Percentiles rank a stretch among this genome's conserved stretches.
Conservation (phyloP, 208 protist genomes). For the Trypanosoma mega region DNA sequence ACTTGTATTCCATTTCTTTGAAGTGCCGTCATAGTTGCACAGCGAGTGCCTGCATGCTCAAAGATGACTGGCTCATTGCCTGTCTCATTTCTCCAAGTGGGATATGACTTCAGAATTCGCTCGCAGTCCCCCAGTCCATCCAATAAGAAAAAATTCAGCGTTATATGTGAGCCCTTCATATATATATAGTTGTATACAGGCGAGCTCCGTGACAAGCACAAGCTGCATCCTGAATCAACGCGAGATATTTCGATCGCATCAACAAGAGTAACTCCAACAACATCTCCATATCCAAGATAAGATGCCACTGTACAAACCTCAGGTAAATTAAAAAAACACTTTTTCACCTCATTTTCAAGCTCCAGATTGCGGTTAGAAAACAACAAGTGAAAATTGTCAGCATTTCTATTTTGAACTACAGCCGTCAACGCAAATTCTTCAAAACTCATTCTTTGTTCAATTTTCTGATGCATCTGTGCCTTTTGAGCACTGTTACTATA, state of each 20-base stretch:
- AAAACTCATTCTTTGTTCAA: slow-evolving; percentile 9
- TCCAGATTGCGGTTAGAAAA: slow-evolving; percentile 1
- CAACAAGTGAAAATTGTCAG: slow-evolving; percentile 33
- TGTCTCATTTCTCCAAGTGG: slow-evolving; percentile 18
- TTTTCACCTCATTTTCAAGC: slow-evolving; percentile 5
- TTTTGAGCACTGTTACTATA: slow-evolving; percentile 12
- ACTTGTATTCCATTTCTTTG: slow-evolving; percentile 4
- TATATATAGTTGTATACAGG: slow-evolving; percentile 38
- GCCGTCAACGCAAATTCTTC: slow-evolving; percentile 16
- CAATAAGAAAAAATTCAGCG: slow-evolving; percentile 22
- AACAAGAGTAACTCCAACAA: slow-evolving; percentile 19
- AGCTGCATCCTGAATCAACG: slow-evolving; percentile 3
- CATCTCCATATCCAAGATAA: slow-evolving; percentile 10
- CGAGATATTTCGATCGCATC: slow-evolving; percentile 26
- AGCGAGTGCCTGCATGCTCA: slow-evolving; percentile 13
- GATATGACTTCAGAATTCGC: slow-evolving; percentile 8
- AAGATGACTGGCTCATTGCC: slow-evolving; percentile 18
- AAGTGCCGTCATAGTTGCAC: slow-evolving; percentile 13
- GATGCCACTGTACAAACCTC: slow-evolving; percentile 4
- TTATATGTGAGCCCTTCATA: slow-evolving; percentile 9
- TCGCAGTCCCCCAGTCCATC: slow-evolving; percentile 18
- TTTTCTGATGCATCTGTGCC: slow-evolving; percentile 21
- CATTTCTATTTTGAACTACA: slow-evolving; percentile 24
- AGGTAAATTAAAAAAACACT: slow-evolving; percentile 18
- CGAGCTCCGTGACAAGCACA: slow-evolving; percentile 20